Percentiles rank a stretch among this genome's conserved stretches.
phyloP scores from a whole-genome alignment of 208 protist species.

The Leishmania mexicana region DNA sequence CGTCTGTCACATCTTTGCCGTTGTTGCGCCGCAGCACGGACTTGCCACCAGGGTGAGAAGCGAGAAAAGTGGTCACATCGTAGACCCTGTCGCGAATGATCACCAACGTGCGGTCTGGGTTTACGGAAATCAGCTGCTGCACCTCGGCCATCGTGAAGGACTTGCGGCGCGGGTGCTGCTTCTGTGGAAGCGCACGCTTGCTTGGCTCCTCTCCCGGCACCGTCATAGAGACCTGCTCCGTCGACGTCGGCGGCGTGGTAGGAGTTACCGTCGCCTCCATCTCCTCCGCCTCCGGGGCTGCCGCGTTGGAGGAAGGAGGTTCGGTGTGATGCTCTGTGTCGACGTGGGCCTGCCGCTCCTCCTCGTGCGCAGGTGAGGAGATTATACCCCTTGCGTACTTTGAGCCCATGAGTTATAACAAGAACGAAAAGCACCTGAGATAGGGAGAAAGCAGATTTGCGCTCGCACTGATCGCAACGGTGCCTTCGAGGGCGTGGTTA shows the following conservation, averaged over 20 bases:
- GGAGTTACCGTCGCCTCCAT: background rate
- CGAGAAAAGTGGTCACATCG: constrained; percentile 75
- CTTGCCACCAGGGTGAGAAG: constrained; percentile 81
- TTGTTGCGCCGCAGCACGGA: constrained; percentile 37
- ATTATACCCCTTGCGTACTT: background rate
- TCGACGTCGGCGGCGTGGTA: background rate
- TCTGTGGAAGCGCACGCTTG: background rate
- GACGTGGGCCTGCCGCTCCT: background rate
- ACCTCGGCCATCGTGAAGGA: constrained; percentile 22
- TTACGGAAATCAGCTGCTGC: constrained; percentile 18
- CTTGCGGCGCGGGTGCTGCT: constrained; percentile 1
- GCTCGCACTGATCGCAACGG: too few relatives aligned
- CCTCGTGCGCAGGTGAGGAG: background rate
- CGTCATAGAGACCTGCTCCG: background rate
- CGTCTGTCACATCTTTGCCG: constrained; percentile 43
- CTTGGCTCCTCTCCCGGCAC: too few relatives aligned
- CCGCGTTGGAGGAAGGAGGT: background rate
- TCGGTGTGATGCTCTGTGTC: too few relatives aligned
- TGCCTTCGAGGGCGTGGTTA: background rate
- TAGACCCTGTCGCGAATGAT: constrained; percentile 85
- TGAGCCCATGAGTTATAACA: constrained; percentile 2
- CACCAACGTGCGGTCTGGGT: constrained; percentile 33
- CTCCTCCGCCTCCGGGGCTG: background rate
- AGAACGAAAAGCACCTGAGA: background rate
- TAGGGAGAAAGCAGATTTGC: background rate